Base-by-base conservation (phyloP, 306 rosid species). In the Medicago truncatula region DNA sequence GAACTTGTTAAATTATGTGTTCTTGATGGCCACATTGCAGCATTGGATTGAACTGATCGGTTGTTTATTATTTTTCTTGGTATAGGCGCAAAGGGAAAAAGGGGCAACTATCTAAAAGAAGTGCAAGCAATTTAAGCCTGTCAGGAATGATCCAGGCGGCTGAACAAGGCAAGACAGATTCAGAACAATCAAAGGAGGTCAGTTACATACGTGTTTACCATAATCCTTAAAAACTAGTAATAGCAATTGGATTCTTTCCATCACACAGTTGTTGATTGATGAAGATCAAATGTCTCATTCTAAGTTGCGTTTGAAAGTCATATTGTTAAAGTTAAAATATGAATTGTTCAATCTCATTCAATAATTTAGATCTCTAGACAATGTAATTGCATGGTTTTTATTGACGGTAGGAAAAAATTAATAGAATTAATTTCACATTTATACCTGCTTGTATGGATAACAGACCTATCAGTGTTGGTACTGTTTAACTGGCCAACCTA, bases 171-270 rank as follows among this genome's bases (percentile, higher is more conserved):
- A 69, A 13, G 70, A 70, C 62, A 80, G 84, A 74, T 59, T 36
- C 71, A 38, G 81, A 77, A 62, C 53, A 60, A 63, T 79, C 81
- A 13, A 83, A 71, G 57, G 87, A 85, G 88, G 93, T 93, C 75
- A 41, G 67, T 71, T 62, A 18, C 40, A n/a, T 14, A 9, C 4
- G 8, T 23, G 17, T 72, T 16, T 15, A 53, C 16, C 46, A 12
- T 34, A 34, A 3, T 52, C 15, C 9, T 34, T 56, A 7, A 66
- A 41, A 17, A 65, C 50, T 17, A 17, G 70, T 39, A 38, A 36
- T 34, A 12, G 2, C 2, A 23, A 23, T 23, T 23, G 17, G 5
- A 25, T 58, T 58, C 4, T 14, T 59, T 54, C 39, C 9, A 59
- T 59, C 38, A 23, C 63, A 10, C n/a, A 11, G 65, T 59, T 11